phyloP scores from a whole-genome alignment of 2,329 filamentous ascomycete species.

The Colletotrichum cuscutae region DNA sequence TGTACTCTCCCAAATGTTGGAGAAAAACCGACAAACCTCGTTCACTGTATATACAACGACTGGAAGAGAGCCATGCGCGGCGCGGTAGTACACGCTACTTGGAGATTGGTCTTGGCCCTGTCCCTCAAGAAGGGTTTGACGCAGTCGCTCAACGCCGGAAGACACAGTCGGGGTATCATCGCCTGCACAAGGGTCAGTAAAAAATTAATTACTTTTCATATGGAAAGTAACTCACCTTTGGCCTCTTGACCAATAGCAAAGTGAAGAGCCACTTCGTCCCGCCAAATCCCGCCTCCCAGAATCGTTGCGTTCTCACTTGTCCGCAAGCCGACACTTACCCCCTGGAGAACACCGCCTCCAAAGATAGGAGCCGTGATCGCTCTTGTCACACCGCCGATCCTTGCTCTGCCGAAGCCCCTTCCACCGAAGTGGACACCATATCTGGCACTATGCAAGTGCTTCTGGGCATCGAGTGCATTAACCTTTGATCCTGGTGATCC shows the following conservation, averaged over 20 bases:
- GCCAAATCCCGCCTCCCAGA: slow-evolving; percentile 52
- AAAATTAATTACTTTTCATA: accelerated
- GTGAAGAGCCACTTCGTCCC: slow-evolving; percentile 54
- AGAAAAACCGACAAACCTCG: background rate
- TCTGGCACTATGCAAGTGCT: slow-evolving; percentile 48
- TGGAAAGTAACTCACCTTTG: slow-evolving; percentile 34
- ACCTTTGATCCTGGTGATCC: slow-evolving; percentile 47
- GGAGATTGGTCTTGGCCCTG: background rate
- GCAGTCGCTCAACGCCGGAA: background rate
- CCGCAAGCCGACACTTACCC: slow-evolving; percentile 53
- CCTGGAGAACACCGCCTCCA: slow-evolving; percentile 44
- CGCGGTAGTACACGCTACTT: background rate
- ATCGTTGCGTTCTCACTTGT: slow-evolving; percentile 48
- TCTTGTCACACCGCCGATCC: slow-evolving; percentile 55
- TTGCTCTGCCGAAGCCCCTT: slow-evolving; percentile 50
- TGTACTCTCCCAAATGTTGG: too few species aligned
- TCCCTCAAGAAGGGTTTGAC: background rate
- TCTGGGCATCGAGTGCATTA: slow-evolving; percentile 36
- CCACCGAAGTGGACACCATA: slow-evolving; percentile 53
- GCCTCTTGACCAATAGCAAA: slow-evolving; percentile 48
- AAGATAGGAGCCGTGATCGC: slow-evolving; percentile 51
- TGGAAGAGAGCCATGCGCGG: background rate
- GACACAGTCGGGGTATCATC: slow-evolving; percentile 20
- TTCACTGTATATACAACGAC: slow-evolving; percentile 12
- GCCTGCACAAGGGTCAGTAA: background rate